Conservation (phyloP, 2,329 filamentous ascomycete genomes). For the Shiraia sp. region DNA sequence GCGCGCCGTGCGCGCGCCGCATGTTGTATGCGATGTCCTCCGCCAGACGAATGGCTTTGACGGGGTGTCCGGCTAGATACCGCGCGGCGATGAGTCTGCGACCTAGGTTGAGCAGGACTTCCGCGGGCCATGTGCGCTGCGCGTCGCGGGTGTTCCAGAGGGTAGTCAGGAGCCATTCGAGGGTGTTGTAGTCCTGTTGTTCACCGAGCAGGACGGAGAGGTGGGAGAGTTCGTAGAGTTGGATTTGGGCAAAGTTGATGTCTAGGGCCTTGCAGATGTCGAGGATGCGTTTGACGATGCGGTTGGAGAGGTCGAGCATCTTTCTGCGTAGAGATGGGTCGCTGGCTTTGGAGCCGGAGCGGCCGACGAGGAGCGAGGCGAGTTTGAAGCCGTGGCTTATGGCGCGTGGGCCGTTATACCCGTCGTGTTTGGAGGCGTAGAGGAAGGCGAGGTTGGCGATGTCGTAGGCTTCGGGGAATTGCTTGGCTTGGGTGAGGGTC, state of each 20-base stretch:
- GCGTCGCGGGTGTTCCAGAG: constrained; percentile 44
- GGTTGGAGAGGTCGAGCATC: constrained; percentile 45
- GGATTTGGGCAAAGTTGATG: constrained; percentile 50
- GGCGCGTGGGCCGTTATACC: constrained; percentile 35
- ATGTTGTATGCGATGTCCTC: constrained; percentile 62
- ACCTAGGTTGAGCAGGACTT: constrained; percentile 56
- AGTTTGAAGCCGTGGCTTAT: constrained; percentile 47
- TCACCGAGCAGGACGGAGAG: constrained; percentile 50
- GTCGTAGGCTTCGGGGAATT: constrained; percentile 39
- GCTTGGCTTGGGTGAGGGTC: constrained; percentile 32
- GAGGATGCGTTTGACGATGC: constrained; percentile 49
- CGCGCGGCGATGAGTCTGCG: constrained; percentile 57
- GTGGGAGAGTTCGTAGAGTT: constrained; percentile 47
- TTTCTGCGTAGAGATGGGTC: constrained; percentile 44
- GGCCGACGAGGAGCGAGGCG: constrained; percentile 39
- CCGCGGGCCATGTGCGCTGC: constrained; percentile 38
- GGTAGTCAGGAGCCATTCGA: constrained; percentile 44
- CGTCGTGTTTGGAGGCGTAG: constrained; percentile 35
- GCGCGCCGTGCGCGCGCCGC: constrained; percentile 56
- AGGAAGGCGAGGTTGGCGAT: constrained; percentile 40
- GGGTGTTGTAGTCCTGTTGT: constrained; percentile 50
- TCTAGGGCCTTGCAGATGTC: constrained; percentile 45
- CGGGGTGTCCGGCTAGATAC: constrained; percentile 53
- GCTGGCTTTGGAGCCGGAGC: constrained; percentile 25
- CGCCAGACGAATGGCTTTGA: constrained; percentile 48